Conservation (phyloP, 169 alveolate genomes). For the Plasmodium berghei region DNA sequence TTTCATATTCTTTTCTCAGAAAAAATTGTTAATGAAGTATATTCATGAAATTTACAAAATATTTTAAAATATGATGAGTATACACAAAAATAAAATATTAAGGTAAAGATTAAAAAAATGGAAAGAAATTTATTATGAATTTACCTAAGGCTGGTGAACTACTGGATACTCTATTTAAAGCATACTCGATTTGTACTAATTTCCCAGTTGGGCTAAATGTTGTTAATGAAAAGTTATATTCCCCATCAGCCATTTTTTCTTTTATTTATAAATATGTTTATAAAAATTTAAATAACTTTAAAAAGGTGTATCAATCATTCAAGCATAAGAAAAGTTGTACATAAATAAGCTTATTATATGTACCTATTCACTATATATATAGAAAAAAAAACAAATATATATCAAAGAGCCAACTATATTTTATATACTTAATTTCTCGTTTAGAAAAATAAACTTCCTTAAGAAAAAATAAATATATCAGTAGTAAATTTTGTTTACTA, state of each 20-base stretch:
- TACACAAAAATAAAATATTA: not conserved
- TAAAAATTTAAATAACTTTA: not conserved
- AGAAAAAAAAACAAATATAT: too few species aligned
- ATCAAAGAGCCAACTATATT: too few species aligned
- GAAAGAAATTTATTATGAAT: not conserved
- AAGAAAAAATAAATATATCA: too few species aligned
- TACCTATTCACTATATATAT: not conserved
- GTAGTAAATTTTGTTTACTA: too few species aligned
- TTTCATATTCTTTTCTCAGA: too few species aligned
- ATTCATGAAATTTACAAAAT: too few species aligned
- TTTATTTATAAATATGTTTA: not conserved
- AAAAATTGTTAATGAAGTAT: too few species aligned
- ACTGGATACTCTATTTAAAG: constrained; percentile 96
- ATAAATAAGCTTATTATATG: not conserved
- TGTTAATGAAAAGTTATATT: constrained; percentile 94
- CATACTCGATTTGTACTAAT: constrained; percentile 97
- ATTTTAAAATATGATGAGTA: not conserved
- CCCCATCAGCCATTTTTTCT: constrained; percentile 88
- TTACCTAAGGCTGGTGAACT: constrained; percentile 97
- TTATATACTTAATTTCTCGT: too few species aligned
- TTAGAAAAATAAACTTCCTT: too few species aligned
- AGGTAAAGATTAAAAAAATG: not conserved
- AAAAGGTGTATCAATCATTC: not conserved
- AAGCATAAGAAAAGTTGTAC: not conserved
- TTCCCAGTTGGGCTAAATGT: constrained; percentile 97